These are phyloP conservation scores for Tetratostichococcus sp. DNA, from an alignment of 139 green algal genomes.

Conservation along the genomic window DNA sequence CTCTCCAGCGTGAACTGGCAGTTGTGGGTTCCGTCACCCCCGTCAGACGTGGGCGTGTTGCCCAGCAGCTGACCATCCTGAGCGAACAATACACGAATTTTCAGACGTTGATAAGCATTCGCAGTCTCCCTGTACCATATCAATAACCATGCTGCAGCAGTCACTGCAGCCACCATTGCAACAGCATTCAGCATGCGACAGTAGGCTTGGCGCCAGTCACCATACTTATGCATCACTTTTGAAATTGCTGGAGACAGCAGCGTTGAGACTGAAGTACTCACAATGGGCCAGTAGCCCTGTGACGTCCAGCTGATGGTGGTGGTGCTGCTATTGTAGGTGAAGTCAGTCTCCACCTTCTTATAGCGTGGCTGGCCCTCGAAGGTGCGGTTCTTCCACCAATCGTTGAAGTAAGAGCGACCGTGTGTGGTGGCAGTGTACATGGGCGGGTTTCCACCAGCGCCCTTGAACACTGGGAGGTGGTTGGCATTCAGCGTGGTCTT, in stretches of 20 bases:
- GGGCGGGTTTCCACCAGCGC: too few relatives aligned
- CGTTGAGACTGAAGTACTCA: neutral
- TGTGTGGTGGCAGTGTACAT: neutral
- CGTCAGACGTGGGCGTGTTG: neutral
- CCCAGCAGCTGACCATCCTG: neutral
- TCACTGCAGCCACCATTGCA: neutral
- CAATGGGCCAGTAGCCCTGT: neutral
- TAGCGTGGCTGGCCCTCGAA: neutral
- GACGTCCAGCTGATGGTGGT: neutral
- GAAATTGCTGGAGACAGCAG: too few relatives aligned
- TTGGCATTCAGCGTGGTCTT: neutral
- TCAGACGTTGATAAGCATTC: too few relatives aligned
- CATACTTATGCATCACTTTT: too few relatives aligned
- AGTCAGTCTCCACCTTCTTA: neutral
- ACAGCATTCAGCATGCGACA: neutral
- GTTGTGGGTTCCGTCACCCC: neutral
- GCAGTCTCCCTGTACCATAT: too few relatives aligned
- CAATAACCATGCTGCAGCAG: neutral
- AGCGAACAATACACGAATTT: neutral
- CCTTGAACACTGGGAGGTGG: neutral
- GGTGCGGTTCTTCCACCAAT: neutral
- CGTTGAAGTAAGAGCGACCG: neutral
- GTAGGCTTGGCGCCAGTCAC: too few relatives aligned
- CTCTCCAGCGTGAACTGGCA: slow-evolving; percentile 1
- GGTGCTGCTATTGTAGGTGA: neutral